A percentile compares a stretch with the other conserved stretches of the same genome.
phyloP scores from a whole-genome alignment of 2,329 filamentous ascomycete species.

The Pseudogymnoascus sp. region DNA sequence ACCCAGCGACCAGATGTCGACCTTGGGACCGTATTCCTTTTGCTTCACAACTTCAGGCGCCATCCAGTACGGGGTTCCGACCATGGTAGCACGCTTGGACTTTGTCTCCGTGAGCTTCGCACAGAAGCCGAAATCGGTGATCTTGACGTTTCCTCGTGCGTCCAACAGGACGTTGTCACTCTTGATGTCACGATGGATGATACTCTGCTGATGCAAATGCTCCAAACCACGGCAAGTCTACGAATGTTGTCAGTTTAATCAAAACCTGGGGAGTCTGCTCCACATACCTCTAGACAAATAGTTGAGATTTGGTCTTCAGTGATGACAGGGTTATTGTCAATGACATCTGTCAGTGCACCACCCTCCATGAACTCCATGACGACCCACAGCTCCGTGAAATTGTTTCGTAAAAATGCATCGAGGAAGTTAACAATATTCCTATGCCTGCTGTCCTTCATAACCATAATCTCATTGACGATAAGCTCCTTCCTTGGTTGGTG shows the following conservation, averaged over 20 bases:
- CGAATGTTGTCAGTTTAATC: constrained; percentile 15
- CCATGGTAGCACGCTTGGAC: constrained; percentile 97
- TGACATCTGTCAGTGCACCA: constrained; percentile 93
- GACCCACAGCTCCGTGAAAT: constrained; percentile 94
- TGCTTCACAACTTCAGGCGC: constrained; percentile 98
- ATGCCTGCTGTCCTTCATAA: constrained; percentile 99
- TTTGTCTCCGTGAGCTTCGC: constrained; percentile 96
- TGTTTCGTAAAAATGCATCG: constrained; percentile 92
- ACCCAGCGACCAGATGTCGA: constrained; percentile 96
- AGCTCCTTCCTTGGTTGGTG: constrained; percentile 96
- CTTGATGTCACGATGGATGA: constrained; percentile 99
- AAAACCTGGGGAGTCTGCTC: not conserved
- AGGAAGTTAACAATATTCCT: constrained; percentile 98
- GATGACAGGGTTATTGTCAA: constrained; percentile 92
- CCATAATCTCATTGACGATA: constrained; percentile 98
- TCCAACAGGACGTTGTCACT: constrained; percentile 96
- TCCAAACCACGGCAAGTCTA: constrained; percentile 93
- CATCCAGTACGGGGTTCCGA: constrained; percentile 99
- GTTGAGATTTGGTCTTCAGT: constrained; percentile 96
- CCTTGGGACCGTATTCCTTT: constrained; percentile 96
- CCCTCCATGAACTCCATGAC: constrained; percentile 99
- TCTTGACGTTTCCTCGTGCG: constrained; percentile 92
- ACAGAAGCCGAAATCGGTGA: constrained; percentile 98
- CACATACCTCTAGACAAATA: constrained; percentile 83
- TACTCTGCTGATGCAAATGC: constrained; percentile 90